Base-by-base conservation (phyloP, 1,139 yeast genomes). In the Petasospora fabianii region DNA sequence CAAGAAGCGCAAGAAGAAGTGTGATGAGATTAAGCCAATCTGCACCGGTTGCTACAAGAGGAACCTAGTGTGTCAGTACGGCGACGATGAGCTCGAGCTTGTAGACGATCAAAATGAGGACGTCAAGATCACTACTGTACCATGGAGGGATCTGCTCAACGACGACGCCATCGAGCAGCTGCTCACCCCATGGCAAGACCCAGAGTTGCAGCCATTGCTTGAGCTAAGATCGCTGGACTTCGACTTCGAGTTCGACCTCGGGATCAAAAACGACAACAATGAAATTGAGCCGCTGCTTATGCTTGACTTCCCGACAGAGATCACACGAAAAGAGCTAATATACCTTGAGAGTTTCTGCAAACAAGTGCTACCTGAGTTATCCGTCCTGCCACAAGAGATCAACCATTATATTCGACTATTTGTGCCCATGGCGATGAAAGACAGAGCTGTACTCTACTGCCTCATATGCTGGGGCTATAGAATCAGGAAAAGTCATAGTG, bases 391-490 rank as follows among this genome's bases (percentile, higher is more conserved):
- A 2, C 59, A 36, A 55, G 61, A 29, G 11, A 49, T 51, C 26
- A 64, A 64, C 37, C 57, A 58, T 38, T 64, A 60, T 41, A 49
- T 61, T 8, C 59, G 55, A 29, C 51, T 63, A n/a, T 61, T 59
- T 41, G 46, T 65, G 6, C 65, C 68, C 3, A 50, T 63, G 47
- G 67, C 68, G 1, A 50, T 61, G 27, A 51, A 51, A 32, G 60
- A 62, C 24, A 50, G 52, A 35, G 47, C 60, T 1, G 61, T 63
- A 4, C 42, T 64, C 12, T 56, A 59, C 34, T 53, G 62, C 6
- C 38, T 64, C 26, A 51, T 64, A 10, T 54, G 59, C 4, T 64
- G 68, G 65, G 64, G 64, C 0, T 60, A 59, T 29, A 45, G 44
- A 21, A 41, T 32, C 41, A 40, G 54, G 34, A 44, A 49, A 32